Percentiles rank a stretch among this genome's conserved stretches.
These are phyloP conservation scores for Penicillium cosmopolitanum DNA, from an alignment of 495 filamentous ascomycete species.

Conservation along the genomic window DNA sequence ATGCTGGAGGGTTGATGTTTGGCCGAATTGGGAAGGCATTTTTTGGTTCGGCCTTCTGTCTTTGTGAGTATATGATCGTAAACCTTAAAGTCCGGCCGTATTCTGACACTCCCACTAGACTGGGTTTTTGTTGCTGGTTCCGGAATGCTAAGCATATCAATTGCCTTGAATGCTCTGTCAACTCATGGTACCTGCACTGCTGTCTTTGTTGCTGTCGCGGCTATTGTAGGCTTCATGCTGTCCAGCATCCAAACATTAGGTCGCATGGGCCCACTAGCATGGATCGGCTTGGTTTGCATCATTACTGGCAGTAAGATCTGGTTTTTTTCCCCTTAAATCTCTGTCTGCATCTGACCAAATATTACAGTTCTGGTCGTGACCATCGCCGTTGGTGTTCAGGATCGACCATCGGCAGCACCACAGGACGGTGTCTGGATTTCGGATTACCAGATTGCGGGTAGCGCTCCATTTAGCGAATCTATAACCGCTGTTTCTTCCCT, in stretches of 20 bases:
- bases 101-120: slow-evolving; percentile 50
- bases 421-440: slow-evolving; percentile 32
- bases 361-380: slow-evolving; percentile 69
- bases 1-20: slow-evolving; percentile 66
- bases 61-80: slow-evolving; percentile 29
- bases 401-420: slow-evolving; percentile 42
- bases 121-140: slow-evolving; percentile 45
- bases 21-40: slow-evolving; percentile 64
- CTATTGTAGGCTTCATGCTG: slow-evolving; percentile 35
- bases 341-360: slow-evolving; percentile 19
- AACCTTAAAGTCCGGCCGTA: slow-evolving; percentile 28
- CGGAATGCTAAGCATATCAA: slow-evolving; percentile 68
- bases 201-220: slow-evolving; percentile 41
- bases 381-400: slow-evolving; percentile 62
- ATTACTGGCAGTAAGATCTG: slow-evolving; percentile 43
- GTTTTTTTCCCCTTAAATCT: slow-evolving; percentile 27
- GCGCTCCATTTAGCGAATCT: slow-evolving; percentile 34
- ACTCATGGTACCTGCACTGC: slow-evolving; percentile 65
- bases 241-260: slow-evolving; percentile 44
- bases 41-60: slow-evolving; percentile 56
- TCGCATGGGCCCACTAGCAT: slow-evolving; percentile 42
- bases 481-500: slow-evolving; percentile 71
- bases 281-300: slow-evolving; percentile 42
- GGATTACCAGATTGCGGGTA: slow-evolving; percentile 36
- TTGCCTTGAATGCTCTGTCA: slow-evolving; percentile 68